These are phyloP conservation scores for Oryza officinalis DNA, from an alignment of 176 grass and related monocot genomes.

Conservation along the genomic window DNA sequence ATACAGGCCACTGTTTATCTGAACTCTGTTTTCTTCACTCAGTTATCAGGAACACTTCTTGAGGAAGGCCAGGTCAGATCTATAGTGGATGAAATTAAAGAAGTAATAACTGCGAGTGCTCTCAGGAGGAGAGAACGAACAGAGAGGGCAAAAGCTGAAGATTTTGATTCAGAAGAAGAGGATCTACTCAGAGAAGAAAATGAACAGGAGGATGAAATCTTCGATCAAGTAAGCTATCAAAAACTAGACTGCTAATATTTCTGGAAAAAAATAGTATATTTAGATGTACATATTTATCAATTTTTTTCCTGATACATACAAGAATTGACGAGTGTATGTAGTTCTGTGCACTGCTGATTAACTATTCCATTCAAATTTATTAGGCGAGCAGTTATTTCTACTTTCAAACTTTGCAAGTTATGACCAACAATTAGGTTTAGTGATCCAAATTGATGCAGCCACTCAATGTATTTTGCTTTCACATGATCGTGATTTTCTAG, in stretches of 20 bases:
- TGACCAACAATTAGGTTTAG: not conserved
- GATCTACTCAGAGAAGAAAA: constrained; percentile 85
- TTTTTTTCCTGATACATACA: constrained; percentile 6
- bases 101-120: constrained; percentile 59
- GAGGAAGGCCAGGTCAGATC: constrained; percentile 68
- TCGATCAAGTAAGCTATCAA: constrained; percentile 64
- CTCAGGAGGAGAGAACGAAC: constrained; percentile 68
- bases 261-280: constrained; percentile 5
- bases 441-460: not conserved
- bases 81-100: constrained; percentile 71
- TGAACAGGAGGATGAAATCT: constrained; percentile 84
- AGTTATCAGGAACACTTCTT: constrained; percentile 66
- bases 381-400: not conserved
- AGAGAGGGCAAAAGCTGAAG: constrained; percentile 59
- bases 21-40: constrained; percentile 17
- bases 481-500: not conserved
- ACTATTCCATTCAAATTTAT: not conserved
- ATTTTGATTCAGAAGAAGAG: constrained; percentile 84
- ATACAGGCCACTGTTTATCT: constrained; percentile 9
- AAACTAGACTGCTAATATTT: constrained; percentile 11
- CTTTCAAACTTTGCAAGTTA: not conserved
- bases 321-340: not conserved
- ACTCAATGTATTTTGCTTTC: not conserved
- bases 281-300: constrained; percentile 4
- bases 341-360: not conserved